These are phyloP conservation scores for Hamamelis virginiana DNA, from an alignment of 164 flowering plant species.

Conservation along the genomic window DNA sequence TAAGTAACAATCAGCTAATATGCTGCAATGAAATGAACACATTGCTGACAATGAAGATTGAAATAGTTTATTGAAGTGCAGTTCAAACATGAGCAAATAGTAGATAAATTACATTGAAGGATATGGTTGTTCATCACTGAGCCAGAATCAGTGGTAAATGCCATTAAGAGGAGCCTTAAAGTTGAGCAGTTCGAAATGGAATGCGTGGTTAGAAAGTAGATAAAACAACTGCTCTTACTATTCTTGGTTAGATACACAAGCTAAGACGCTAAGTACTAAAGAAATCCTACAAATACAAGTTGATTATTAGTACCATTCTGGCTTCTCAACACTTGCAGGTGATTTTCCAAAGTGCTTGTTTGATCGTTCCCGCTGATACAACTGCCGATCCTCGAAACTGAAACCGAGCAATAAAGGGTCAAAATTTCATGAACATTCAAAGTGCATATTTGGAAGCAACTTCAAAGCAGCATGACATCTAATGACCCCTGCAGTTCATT, in stretches of 20 bases:
- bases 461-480: neutral
- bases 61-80: neutral
- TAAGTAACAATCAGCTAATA: too few relatives aligned
- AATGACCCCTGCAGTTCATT: neutral
- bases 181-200: too few relatives aligned
- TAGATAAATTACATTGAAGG: neutral
- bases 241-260: neutral
- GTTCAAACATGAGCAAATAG: constrained; percentile 1
- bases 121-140: too few relatives aligned
- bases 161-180: too few relatives aligned
- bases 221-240: neutral
- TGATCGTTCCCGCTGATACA: constrained; percentile 61
- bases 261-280: neutral
- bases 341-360: constrained; percentile 58
- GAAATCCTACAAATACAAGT: neutral
- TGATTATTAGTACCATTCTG: neutral
- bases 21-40: too few relatives aligned
- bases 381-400: constrained; percentile 66
- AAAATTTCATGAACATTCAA: neutral
- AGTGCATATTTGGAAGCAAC: neutral
- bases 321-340: constrained; percentile 27
- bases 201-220: too few relatives aligned
- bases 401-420: constrained; percentile 9
- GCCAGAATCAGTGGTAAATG: too few relatives aligned
- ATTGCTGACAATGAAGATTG: neutral